A percentile compares a stretch with the other conserved stretches of the same genome.
These are phyloP conservation scores for Sugiyamaella qingdaonensis DNA, from an alignment of 805 yeast species.

Conservation along the genomic window DNA sequence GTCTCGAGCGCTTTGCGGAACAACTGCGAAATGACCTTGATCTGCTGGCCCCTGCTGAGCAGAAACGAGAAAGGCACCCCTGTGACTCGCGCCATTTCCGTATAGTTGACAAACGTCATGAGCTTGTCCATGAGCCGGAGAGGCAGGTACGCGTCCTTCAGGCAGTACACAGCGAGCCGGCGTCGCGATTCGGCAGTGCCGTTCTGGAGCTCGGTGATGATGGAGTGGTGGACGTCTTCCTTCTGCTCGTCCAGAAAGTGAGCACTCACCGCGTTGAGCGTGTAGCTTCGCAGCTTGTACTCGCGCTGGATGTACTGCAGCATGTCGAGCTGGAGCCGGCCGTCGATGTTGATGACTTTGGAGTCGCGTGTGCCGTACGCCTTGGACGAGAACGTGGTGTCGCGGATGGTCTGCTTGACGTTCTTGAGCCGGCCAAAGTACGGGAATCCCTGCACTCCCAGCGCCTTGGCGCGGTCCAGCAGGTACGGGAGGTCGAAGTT, in stretches of 20 bases:
- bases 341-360: conserved; percentile 87
- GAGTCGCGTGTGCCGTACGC: conserved; percentile 97
- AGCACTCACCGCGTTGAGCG: conserved; percentile 91
- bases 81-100: conserved; percentile 99
- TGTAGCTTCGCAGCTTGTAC: conserved; percentile 88
- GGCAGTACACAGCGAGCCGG: conserved; percentile 92
- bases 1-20: conserved; percentile 87
- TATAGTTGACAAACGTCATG: conserved; percentile 94
- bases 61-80: conserved; percentile 95
- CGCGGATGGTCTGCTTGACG: conserved; percentile 73
- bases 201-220: conserved; percentile 89
- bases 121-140: conserved; percentile 81
- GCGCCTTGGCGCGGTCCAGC: conserved; percentile 76
- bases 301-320: conserved; percentile 92
- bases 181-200: conserved; percentile 91
- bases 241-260: conserved; percentile 92
- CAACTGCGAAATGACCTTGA: conserved; percentile 92
- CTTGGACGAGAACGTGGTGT: conserved; percentile 81
- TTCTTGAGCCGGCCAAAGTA: conserved; percentile 73
- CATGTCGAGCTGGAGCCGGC: conserved; percentile 91
- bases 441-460: conserved; percentile 66
- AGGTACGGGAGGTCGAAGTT: conserved; percentile 95
- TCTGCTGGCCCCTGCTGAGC: conserved; percentile 92
- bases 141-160: conserved; percentile 94
- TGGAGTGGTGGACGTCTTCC: conserved; percentile 97